Base-by-base conservation (phyloP, 169 alveolate species). In the Condylostoma magnum region DNA sequence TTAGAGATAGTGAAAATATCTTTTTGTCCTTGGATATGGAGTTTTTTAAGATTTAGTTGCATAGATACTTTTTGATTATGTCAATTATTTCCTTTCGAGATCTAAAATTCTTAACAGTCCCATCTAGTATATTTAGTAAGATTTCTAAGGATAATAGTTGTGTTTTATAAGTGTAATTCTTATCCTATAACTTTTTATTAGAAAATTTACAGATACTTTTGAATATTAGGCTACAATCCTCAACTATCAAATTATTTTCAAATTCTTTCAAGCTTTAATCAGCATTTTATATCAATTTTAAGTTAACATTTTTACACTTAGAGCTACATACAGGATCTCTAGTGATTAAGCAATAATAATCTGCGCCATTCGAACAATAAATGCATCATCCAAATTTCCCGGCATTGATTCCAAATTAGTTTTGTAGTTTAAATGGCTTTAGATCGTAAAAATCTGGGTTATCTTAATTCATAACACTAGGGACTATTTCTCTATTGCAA, bases 311-410 rank as follows among this genome's bases (percentile, higher is more conserved):
- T n/a, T n/a, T n/a, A n/a, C n/a, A n/a, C n/a, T n/a, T n/a, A n/a
- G n/a, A n/a, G n/a, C n/a, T n/a, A 69, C 97, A 93, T 3, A 93
- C 74, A 36, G 97, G 95, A 27, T 87, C 86, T 77, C 84, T 58
- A 20, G 91, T 76, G n/a, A 85, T 87, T 36, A 85, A 85, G 67
- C 95, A 89, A 77, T 86, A 93, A 51, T 75, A 78, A 53, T 87
- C 71, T 4, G 97, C 95, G 22, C 78, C 66, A 18, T 80, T 82
- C 72, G 96, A 79, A 43, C 97, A 93, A 1, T 85, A 86, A 63
- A 89, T 57, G 63, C 97, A 93, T 94, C 96, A 90, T 3, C 95
- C 94, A 56, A 87, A 87, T 41, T 87, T 87, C 4, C 91, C 91
- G 18, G 82, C 76, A n/a, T 67, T 56, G 0, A 79, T 53, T 33